Evolutionary conservation across 23 red algal genomes (phyloP).

Genomic region (Chondrus crispus): DNA sequence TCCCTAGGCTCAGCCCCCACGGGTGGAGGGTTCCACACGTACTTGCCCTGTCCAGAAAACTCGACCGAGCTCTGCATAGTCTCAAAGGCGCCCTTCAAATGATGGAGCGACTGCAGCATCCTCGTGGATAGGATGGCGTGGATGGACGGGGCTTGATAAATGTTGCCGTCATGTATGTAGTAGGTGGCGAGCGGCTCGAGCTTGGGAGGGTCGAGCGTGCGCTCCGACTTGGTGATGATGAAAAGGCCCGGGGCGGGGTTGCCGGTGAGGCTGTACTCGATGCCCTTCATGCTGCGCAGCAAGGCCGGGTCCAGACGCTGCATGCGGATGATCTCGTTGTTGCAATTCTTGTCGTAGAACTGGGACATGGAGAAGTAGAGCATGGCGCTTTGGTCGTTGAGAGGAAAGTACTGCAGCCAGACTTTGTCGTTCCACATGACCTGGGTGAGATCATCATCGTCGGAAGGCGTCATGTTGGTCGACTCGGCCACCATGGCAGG

Average conservation of each 20-base stretch:
- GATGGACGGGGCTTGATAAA: conserved; percentile 76
- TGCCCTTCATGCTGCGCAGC: conserved; percentile 71
- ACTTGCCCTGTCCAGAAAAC: conserved; percentile 16
- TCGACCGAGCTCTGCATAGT: conserved; percentile 37
- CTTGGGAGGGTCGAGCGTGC: conserved; percentile 27
- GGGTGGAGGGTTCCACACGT: conserved; percentile 16
- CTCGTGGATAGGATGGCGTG: conserved; percentile 52
- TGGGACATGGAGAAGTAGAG: conserved; percentile 93
- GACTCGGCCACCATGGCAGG: conserved; percentile 46
- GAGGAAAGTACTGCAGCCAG: conserved; percentile 81
- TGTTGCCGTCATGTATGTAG: conserved; percentile 67
- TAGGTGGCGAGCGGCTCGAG: conserved; percentile 65
- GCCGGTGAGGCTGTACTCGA: conserved; percentile 56
- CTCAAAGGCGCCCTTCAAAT: conserved; percentile 55
- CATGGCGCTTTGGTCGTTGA: conserved; percentile 74
- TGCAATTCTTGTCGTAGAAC: conserved; percentile 88
- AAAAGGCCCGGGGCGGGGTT: conserved; percentile 52
- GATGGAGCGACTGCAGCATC: conserved; percentile 47
- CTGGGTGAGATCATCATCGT: conserved; percentile 67
- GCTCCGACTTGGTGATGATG: conserved; percentile 64
- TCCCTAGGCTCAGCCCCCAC: neutral
- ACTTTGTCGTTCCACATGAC: conserved; percentile 82
- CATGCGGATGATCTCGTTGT: conserved; percentile 92
- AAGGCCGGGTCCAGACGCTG: conserved; percentile 77
- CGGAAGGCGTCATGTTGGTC: conserved; percentile 41